Base-by-base conservation (phyloP, 1,284 basidiomycete species). In the Ustilago bromivora region DNA sequence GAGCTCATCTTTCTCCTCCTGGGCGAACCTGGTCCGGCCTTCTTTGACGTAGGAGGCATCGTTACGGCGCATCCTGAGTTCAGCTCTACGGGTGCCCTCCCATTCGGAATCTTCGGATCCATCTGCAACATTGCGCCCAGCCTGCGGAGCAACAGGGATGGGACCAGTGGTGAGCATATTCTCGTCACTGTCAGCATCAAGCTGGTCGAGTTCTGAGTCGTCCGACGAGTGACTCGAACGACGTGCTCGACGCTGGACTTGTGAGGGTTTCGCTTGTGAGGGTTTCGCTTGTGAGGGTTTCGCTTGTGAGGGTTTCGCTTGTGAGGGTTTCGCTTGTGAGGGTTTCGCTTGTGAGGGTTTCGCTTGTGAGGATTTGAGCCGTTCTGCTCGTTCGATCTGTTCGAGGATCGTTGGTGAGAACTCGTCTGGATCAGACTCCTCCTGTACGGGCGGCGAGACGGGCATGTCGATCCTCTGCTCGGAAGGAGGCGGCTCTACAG, bases 341-440 rank as follows among this genome's bases (percentile, higher is more conserved):
- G 61, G 2, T 28, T 34, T 46, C 11, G 38, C 47, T 5, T 34
- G 38, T 4, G 51, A 47, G 9, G 55, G 12, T 23, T 61, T 67
- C 34, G 57, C 12, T 17, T 64, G 66, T 31, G 61, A 65, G 12
- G 58, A 4, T 28, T 31, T 46, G 13, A 35, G 15, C 12, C 41
- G 58, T 10, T 53, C 40, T 40, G 31, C n/a, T 4, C 31, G 56
- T 19, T 54, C 28, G 5, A 73, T 47, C 11, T 65, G 28, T 13
- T 15, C 53, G 23, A 73, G 38, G 10, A 73, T 65, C 2, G 6
- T 51, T 9, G 57, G 47, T 32, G 58, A 61, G 13, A 49, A 73
- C 1, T 64, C 40, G 32, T 71, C 56, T 4, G 76, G 76, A 52
- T 78, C 76, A 0, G 71, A 68, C 35, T 78, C 76, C 19, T 78